Base-by-base conservation (phyloP, 805 yeast genomes). In the Candida peoriensis region DNA sequence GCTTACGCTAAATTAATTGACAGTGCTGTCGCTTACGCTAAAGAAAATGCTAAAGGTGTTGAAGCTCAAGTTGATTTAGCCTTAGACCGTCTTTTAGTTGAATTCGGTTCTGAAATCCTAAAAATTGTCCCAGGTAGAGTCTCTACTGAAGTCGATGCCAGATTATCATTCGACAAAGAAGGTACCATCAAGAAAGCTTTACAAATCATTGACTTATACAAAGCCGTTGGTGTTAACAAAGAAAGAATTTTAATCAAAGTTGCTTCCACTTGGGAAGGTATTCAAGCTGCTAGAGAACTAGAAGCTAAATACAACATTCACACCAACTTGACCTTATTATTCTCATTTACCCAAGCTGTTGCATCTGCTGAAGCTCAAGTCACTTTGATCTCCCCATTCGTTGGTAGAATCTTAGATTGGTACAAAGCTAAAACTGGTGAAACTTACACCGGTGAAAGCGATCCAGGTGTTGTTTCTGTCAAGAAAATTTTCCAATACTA, bases 221-320 rank as follows among this genome's bases (percentile, higher is more conserved):
- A 87, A 70, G 70, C 77, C 40, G 73, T 74, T 54, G 97, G 97
- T 51, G 83, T 93, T 55, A 57, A 67, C 46, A 88, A 87, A 72
- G 96, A 89, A 47, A 78, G 97, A 65, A 76, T 93, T 45, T 76
- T 90, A 60, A 93, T 93, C 70, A 93, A 93, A 77, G 77, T 93
- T 49, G 98, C 98, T 43, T 83, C 97, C 42, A 93, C 98, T 47
- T 93, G 89, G 85, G 98, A 93, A 72, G 99, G 99, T 74, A 93
- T 93, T 64, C 96, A 86, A 68, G 99, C 98, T 52, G 98, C 99
- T 39, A 78, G 80, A 63, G 95, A 85, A 64, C 76, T 93, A 63
- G 98, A 93, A 74, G 65, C 80, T 48, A 78, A 93, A 66, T 74
- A 93, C 72, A 88, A 78, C 34, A 77, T 93, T 55, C 97, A 93